Evolutionary conservation across 257 asterid species (phyloP).

Genomic region (Forsythia viridissima): DNA sequence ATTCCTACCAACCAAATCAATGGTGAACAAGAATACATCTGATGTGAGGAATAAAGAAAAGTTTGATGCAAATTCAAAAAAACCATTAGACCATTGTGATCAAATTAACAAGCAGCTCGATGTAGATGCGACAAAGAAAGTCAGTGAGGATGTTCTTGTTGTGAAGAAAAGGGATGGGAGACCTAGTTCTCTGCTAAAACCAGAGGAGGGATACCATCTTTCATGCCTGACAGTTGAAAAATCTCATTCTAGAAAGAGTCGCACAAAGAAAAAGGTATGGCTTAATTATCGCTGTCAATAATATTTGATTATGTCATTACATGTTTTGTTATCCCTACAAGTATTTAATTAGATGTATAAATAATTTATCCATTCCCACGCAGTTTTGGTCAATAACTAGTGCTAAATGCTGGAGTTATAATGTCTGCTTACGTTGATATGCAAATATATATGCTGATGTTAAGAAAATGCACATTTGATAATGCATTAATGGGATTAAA

Average conservation of each 20-base stretch:
- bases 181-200: not conserved
- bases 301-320: too few species aligned
- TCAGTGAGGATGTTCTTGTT: not conserved
- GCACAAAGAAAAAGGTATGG: not conserved
- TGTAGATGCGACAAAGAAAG: not conserved
- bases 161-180: not conserved
- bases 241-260: not conserved
- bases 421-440: not conserved
- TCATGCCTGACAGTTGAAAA: not conserved
- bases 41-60: not conserved
- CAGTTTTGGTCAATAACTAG: not conserved
- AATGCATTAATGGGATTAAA: not conserved
- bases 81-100: not conserved
- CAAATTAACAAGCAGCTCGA: not conserved
- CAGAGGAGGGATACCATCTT: not conserved
- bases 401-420: not conserved
- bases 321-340: not conserved
- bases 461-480: not conserved
- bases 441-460: not conserved
- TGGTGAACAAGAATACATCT: not conserved
- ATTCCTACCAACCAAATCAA: not conserved
- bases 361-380: not conserved
- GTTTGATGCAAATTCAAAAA: not conserved
- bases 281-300: not conserved
- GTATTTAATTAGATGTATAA: not conserved